phyloP scores from a whole-genome alignment of 2,329 filamentous ascomycete genomes.

The Colletotrichum gigasporum region DNA sequence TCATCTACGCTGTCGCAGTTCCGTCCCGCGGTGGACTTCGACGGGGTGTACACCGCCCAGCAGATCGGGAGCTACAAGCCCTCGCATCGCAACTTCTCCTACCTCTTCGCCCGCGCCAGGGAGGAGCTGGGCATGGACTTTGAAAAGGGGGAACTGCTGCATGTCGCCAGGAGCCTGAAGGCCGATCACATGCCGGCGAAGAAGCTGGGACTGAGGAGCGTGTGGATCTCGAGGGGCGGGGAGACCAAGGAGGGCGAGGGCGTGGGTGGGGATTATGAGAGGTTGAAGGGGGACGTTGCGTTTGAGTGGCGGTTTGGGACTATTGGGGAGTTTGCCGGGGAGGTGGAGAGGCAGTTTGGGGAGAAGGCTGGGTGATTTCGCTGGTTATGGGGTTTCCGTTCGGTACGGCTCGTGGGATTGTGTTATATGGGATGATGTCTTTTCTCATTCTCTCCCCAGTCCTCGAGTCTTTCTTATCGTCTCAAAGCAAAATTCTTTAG shows the following conservation, averaged over 20 bases:
- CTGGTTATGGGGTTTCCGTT: too few relatives aligned
- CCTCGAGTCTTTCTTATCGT: too few relatives aligned
- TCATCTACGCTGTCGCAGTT: constrained; percentile 36
- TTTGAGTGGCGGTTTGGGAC: constrained; percentile 68
- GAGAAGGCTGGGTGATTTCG: background rate
- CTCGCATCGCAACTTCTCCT: constrained; percentile 69
- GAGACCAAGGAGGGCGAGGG: constrained; percentile 54
- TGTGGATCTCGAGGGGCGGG: constrained; percentile 71
- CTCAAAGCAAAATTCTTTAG: too few relatives aligned
- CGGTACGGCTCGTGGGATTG: too few relatives aligned
- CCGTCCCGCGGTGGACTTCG: constrained; percentile 63
- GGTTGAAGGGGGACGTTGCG: constrained; percentile 53
- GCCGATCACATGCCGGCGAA: constrained; percentile 75
- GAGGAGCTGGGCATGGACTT: constrained; percentile 60
- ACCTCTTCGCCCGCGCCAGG: constrained; percentile 65
- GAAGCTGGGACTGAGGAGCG: constrained; percentile 66
- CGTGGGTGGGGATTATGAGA: constrained; percentile 43
- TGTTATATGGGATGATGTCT: too few relatives aligned
- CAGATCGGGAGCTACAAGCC: constrained; percentile 80
- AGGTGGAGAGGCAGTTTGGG: constrained; percentile 49
- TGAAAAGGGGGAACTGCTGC: constrained; percentile 65
- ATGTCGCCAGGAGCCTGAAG: constrained; percentile 74
- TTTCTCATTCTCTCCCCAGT: too few relatives aligned
- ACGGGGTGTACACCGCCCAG: constrained; percentile 74
- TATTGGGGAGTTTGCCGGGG: constrained; percentile 68